Base-by-base conservation (phyloP, 1,284 basidiomycete genomes). In the Ceratobasidium sp. region DNA sequence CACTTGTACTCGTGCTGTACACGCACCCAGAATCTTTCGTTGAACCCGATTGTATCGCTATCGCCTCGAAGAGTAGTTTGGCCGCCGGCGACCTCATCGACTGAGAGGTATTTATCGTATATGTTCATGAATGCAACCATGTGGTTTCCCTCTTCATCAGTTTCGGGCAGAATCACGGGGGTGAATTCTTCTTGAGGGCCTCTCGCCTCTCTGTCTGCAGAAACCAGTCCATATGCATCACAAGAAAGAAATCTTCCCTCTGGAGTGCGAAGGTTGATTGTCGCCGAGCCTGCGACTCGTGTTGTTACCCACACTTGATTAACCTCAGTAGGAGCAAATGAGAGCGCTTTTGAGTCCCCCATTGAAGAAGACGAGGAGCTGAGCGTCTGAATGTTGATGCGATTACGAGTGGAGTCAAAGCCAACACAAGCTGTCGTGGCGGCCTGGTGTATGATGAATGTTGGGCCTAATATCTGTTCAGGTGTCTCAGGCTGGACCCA, bases 111-210 rank as follows among this genome's bases (percentile, higher is more conserved):
- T 79, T 90, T 94, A 78, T 93, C 92, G 77, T 94, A 94, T 16
- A 92, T 84, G 79, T 91, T 94, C 87, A 89, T 88, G 79, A 94
- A 92, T 2, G 91, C 90, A 53, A 90, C 88, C 90, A 92, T 91
- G 23, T 70, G 67, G 23, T 70, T 70, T 26, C 67, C 67, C 45
- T 70, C 34, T 55, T 91, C 91, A 76, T 90, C 89, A 5, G 41
- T 72, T 3, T 89, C 86, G 26, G 75, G 72, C 26, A 92, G 80
- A 73, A 92, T 83, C 30, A 92, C 84, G 2, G 91, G 90, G 2
- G 89, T 90, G 92, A 92, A 95, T 79, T 94, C 92, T 79, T 96
- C 93, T 79, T 94, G 92, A 5, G 91, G 89, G 1, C 93, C 93
- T 48, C 93, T 85, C 8, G 92, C 92, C 78, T 93, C 93, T 70